Base-by-base conservation (phyloP, 345 rosid genomes). In the Moricandia moricandioides region DNA sequence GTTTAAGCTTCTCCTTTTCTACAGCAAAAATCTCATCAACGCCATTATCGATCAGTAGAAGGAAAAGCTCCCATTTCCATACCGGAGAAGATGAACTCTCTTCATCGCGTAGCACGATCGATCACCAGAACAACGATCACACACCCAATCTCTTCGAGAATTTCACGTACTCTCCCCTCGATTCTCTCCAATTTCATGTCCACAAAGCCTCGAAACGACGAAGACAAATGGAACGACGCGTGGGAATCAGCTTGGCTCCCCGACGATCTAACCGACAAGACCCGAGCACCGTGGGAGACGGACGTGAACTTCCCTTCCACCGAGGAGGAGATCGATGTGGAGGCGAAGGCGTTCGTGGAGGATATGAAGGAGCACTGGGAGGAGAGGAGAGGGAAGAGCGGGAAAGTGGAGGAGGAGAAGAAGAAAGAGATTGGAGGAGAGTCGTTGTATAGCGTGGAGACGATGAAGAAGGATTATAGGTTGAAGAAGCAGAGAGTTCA, bases 161-260 rank as follows among this genome's bases (percentile, higher is more conserved):
- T 70, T 18, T 35, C 79, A 2, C 71, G 75, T 6, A 26, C 75
- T 6, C 11, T 79, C 55, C 24, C 65, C 0, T n/a, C 71, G 11
- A 14, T 52, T 35, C 24, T 82, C n/a, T 39, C 63, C 40, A 75
- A 59, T 24, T 63, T 71, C 18, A 33, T 85, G 17, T 85, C 88
- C 2, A 72, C 85, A 16, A 77, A 82, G 70, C 40, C 84, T 3
- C 17, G 69, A 71, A 83, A 79, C 10, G 86, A 82, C 26, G 91
- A 85, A 34, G 90, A 89, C 4, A 90, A 90, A 54, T 94, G 97
- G 98, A 94, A 94, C 76, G 93, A 91, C 60, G 92, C 97, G 5
- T 90, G 96, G 96, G 98, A 94, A 73, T 72, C 93, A 3, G 93
- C 98, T 31, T 94, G 96, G 97, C 79, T 94, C 11, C 97, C 97